Evolutionary conservation across 2,329 filamentous ascomycete genomes (phyloP).

Genomic region (Apiospora koreana): DNA sequence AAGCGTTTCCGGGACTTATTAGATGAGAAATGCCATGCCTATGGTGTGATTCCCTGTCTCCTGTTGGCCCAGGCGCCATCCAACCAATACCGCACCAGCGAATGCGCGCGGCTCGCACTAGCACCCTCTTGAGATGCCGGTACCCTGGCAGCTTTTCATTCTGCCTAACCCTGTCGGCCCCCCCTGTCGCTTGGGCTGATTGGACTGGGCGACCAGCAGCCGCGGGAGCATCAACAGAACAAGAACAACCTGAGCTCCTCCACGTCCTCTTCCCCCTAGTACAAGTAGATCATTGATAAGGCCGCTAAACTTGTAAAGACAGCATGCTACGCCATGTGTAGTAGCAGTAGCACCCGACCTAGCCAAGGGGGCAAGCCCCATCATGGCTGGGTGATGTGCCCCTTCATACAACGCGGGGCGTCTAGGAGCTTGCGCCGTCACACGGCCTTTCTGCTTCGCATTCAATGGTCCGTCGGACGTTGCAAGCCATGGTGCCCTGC

Average conservation of each 20-base stretch:
- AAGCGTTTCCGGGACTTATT: not conserved
- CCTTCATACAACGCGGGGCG: conserved; percentile 7
- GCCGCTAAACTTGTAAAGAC: not conserved
- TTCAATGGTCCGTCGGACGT: not conserved
- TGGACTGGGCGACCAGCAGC: not conserved
- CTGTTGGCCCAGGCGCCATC: not conserved
- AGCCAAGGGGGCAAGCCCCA: not conserved
- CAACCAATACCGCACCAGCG: not conserved
- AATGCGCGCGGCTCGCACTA: not conserved
- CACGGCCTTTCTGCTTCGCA: not conserved
- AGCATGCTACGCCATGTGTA: no score
- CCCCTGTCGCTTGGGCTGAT: not conserved
- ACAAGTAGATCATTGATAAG: not conserved
- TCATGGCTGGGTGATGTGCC: conserved; percentile 3
- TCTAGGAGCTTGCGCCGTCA: not conserved
- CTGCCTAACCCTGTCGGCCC: not conserved
- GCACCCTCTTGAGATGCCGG: not conserved
- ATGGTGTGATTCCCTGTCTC: not conserved
- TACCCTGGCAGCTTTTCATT: not conserved
- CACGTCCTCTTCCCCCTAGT: no score
- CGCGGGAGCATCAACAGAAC: not conserved
- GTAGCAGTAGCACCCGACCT: not conserved
- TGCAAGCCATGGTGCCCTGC: conserved; percentile 7
- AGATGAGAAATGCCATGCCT: not conserved
- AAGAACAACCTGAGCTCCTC: no score